Conservation (phyloP, 192 early-diverging fungal genomes). For the Podila epigama region DNA sequence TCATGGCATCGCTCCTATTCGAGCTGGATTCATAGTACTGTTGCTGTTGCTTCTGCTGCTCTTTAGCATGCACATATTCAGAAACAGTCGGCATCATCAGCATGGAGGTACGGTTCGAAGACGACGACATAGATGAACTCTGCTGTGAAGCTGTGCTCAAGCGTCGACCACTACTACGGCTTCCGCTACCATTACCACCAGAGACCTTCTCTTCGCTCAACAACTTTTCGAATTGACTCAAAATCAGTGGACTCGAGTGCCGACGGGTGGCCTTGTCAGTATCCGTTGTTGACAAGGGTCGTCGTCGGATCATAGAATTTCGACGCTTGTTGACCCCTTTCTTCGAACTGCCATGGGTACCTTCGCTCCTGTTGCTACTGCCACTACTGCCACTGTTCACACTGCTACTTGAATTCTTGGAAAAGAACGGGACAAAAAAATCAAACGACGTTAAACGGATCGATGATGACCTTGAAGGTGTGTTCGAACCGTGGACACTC, state of each 20-base stretch:
- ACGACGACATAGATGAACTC: not conserved
- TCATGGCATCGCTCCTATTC: too few species aligned
- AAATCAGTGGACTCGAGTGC: slow-evolving; percentile 37
- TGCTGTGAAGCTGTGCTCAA: slow-evolving; percentile 18
- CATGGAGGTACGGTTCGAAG: slow-evolving; percentile 8
- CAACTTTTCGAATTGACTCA: slow-evolving; percentile 4
- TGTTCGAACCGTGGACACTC: too few species aligned
- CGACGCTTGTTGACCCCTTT: not conserved
- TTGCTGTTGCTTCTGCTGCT: not conserved
- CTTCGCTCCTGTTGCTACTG: not conserved
- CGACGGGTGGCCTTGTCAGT: not conserved
- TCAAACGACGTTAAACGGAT: slow-evolving; percentile 22
- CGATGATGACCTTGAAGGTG: not conserved
- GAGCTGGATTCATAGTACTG: not conserved
- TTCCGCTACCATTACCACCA: too few species aligned
- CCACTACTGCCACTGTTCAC: not conserved
- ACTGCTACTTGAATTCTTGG: not conserved
- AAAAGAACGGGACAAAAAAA: slow-evolving; percentile 18
- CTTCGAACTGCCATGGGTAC: too few species aligned
- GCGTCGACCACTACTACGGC: too few species aligned
- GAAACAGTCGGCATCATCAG: slow-evolving; percentile 13
- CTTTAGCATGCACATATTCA: slow-evolving; percentile 4
- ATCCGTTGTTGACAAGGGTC: not conserved
- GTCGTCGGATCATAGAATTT: not conserved
- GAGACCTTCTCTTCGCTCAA: slow-evolving; percentile 7